phyloP scores from a whole-genome alignment of 2,329 filamentous ascomycete genomes.

The Colletotrichum karsti region DNA sequence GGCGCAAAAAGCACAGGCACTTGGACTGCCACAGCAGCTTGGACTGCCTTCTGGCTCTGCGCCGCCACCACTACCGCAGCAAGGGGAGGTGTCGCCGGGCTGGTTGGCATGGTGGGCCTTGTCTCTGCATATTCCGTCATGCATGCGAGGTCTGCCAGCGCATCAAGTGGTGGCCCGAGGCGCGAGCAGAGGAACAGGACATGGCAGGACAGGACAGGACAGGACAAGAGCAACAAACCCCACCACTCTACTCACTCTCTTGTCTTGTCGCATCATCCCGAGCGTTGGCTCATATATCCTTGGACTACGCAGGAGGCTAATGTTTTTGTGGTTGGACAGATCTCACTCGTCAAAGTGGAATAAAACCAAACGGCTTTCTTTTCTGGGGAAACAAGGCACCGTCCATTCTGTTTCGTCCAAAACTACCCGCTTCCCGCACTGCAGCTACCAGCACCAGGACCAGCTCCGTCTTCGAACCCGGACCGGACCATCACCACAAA shows the following conservation, averaged over 20 bases:
- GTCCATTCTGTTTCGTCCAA: conserved; percentile 43
- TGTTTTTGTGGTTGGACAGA: conserved; percentile 52
- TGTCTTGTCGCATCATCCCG: conserved; percentile 44
- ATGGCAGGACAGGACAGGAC: neutral
- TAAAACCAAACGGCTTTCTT: conserved; percentile 39
- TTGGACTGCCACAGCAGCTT: conserved; percentile 37
- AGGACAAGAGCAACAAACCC: conserved; percentile 14
- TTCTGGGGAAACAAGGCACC: conserved; percentile 39
- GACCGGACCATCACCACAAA: neutral
- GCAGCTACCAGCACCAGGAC: conserved; percentile 30
- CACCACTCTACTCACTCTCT: no score
- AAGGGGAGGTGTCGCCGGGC: conserved; percentile 41
- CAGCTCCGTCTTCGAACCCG: neutral
- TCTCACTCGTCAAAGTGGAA: conserved; percentile 34
- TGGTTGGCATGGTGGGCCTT: conserved; percentile 54
- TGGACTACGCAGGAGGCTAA: conserved; percentile 43
- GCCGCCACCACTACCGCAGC: conserved; percentile 33
- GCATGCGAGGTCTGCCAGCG: conserved; percentile 58
- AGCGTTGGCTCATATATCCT: conserved; percentile 46
- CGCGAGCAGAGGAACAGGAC: conserved; percentile 42
- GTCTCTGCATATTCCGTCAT: conserved; percentile 67
- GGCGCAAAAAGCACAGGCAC: conserved; percentile 20
- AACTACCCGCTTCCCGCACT: conserved; percentile 39
- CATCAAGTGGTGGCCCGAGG: conserved; percentile 57
- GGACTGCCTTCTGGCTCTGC: conserved; percentile 32